phyloP scores from a whole-genome alignment of 2,329 filamentous ascomycete genomes.

The Hyphodiscus sp. region DNA sequence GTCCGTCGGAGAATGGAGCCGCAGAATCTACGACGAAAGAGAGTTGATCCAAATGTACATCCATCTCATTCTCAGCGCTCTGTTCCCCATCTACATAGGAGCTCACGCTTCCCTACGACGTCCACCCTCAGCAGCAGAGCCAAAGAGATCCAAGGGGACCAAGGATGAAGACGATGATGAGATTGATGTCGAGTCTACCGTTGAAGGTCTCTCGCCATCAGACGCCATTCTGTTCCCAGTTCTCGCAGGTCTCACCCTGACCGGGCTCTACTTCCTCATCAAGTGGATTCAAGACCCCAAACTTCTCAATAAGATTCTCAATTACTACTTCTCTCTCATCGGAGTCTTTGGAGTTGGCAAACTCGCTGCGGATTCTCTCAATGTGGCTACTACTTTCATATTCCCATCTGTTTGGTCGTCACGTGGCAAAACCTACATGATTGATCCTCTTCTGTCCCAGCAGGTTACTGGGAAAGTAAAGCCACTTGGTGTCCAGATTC shows the following conservation, averaged over 20 bases:
- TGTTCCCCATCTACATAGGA: conserved; percentile 79
- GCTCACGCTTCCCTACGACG: conserved; percentile 79
- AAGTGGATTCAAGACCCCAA: conserved; percentile 80
- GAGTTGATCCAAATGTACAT: conserved; percentile 24
- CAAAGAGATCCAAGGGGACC: conserved; percentile 37
- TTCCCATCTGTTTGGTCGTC: conserved; percentile 67
- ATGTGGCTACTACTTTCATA: conserved; percentile 57
- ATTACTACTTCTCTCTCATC: conserved; percentile 75
- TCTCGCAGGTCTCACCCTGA: conserved; percentile 64
- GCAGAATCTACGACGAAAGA: conserved; percentile 17
- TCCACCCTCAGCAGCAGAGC: conserved; percentile 66
- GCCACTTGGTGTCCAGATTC: conserved; percentile 7
- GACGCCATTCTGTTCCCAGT: conserved; percentile 85
- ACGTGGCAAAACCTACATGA: conserved; percentile 43
- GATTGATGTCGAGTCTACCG: conserved; percentile 50
- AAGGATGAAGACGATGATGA: conserved; percentile 46
- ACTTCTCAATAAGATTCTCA: conserved; percentile 74
- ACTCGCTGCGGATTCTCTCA: conserved; percentile 65
- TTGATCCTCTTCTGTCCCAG: conserved; percentile 30
- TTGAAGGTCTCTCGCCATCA: conserved; percentile 64
- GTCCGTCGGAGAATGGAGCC: conserved; percentile 20
- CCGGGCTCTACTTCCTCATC: conserved; percentile 78
- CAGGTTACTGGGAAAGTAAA: conserved; percentile 17
- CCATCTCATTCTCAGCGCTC: conserved; percentile 60
- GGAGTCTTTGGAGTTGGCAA: conserved; percentile 71